phyloP scores from a whole-genome alignment of 768 basidiomycete species.

The Hypholoma sublateritium region DNA sequence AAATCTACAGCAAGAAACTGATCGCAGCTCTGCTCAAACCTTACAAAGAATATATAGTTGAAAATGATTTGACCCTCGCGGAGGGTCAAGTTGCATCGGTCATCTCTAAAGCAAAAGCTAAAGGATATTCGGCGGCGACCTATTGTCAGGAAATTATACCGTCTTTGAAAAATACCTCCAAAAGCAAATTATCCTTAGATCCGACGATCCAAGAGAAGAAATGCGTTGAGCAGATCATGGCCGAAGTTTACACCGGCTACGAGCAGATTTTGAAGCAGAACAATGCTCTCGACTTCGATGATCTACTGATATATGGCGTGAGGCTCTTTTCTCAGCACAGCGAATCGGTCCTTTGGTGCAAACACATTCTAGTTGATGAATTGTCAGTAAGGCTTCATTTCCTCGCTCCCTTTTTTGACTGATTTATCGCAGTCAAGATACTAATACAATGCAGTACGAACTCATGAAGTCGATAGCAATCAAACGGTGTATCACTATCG shows the following conservation, averaged over 20 bases:
- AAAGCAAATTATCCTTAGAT: background rate
- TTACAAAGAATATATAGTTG: conserved; percentile 46
- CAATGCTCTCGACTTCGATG: conserved; percentile 87
- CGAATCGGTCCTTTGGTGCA: conserved; percentile 54
- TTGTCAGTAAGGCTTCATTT: conserved; percentile 51
- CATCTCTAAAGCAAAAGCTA: conserved; percentile 79
- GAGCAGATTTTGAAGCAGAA: conserved; percentile 54
- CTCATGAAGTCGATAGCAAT: conserved; percentile 70
- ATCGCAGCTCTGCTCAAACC: conserved; percentile 57
- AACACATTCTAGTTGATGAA: conserved; percentile 77
- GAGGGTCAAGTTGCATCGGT: conserved; percentile 52
- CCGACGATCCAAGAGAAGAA: conserved; percentile 5
- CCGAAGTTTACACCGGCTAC: conserved; percentile 65
- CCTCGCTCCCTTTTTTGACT: background rate
- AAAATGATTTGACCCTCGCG: conserved; percentile 50
- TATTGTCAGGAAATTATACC: conserved; percentile 29
- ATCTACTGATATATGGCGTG: conserved; percentile 73
- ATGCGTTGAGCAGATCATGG: conserved; percentile 39
- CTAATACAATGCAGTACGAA: conserved; percentile 79
- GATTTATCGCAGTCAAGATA: conserved; percentile 59
- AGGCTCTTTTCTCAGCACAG: conserved; percentile 55
- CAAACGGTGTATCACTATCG: conserved; percentile 64
- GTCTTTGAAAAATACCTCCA: background rate
- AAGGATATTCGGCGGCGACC: conserved; percentile 55
- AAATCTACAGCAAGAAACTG: conserved; percentile 59